Conservation (phyloP, 1,284 basidiomycete genomes). For the Moniliella sp. region DNA sequence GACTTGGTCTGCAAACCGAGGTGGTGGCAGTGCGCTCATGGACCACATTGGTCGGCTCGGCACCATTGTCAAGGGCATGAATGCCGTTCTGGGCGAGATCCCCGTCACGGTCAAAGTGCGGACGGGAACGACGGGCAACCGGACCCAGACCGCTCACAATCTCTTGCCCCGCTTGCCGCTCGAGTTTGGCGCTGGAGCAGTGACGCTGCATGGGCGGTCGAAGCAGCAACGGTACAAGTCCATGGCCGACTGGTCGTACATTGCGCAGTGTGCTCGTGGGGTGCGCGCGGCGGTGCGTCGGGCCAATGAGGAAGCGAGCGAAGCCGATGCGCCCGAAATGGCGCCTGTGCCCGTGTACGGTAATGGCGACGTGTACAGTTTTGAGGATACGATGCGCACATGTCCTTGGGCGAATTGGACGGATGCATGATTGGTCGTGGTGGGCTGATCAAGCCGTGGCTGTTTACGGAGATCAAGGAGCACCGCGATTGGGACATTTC, state of each 20-base stretch:
- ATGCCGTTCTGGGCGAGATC: slow-evolving; percentile 64
- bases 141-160: slow-evolving; percentile 54
- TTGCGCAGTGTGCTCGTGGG: slow-evolving; percentile 60
- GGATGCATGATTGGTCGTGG: slow-evolving; percentile 86
- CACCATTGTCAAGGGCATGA: slow-evolving; percentile 76
- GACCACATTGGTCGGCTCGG: slow-evolving; percentile 61
- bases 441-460: slow-evolving; percentile 60
- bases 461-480: slow-evolving; percentile 83
- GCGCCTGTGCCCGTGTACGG: slow-evolving; percentile 76
- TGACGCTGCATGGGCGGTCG: slow-evolving; percentile 64
- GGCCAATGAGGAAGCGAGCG: slow-evolving; percentile 18
- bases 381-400: slow-evolving; percentile 59
- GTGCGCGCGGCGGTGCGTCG: slow-evolving; percentile 43
- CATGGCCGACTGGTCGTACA: slow-evolving; percentile 29
- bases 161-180: slow-evolving; percentile 59
- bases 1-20: slow-evolving; percentile 74
- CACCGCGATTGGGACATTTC: slow-evolving; percentile 64
- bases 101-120: slow-evolving; percentile 78
- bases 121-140: slow-evolving; percentile 54
- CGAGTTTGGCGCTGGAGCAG: slow-evolving; percentile 57
- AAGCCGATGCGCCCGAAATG: slow-evolving; percentile 35
- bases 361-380: slow-evolving; percentile 78
- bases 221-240: slow-evolving; percentile 32
- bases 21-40: slow-evolving; percentile 72
- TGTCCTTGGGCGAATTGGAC: slow-evolving; percentile 60